Base-by-base conservation (phyloP, 2,329 filamentous ascomycete genomes). In the Cladophialophora chaetospira region DNA sequence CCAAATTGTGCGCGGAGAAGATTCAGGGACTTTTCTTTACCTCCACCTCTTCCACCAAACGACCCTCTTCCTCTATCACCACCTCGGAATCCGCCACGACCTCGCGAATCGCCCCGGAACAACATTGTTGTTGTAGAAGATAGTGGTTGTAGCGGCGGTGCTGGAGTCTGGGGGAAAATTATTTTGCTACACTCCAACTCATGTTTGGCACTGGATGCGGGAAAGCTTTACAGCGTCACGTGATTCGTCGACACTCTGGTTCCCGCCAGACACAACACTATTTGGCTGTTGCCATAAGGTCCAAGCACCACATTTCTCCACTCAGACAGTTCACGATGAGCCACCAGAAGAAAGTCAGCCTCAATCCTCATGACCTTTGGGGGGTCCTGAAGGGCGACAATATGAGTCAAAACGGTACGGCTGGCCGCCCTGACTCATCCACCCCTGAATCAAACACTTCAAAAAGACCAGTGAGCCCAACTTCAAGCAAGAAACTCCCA, bases 81-180 rank as follows among this genome's bases (percentile, higher is more conserved):
- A 58, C 76, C 75, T 66, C 74, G 72, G 61, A 75, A 77, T 62
- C 79, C 78, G 65, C 74, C 72, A 65, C 72, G 71, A 62, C 79
- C 77, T 67, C 82, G 77, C 59, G 76, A 73, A 61, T 81, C 79
- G 69, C 80, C 80, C 72, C 84, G 81, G 73, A 85, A 88, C 71
- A 85, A 84, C 86, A 87, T 87, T 63, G 67, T 80, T 57, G 58
- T 53, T 46, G 60, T 44, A 33, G 31, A 43, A 48, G 52, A 49
- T 25, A 46, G 43, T 43, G 48, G 47, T 40, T 61, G 59, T 33
- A 35, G 44, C 33, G 17, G 36, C 43, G 40, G 42, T 42, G 38
- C 43, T 45, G 28, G 29, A 28, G 46, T 33, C 23, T 58, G 40
- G 42, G 54, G 50, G 54, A 43, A 43, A 56, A 62, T 56, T 55